Conservation (phyloP, 352 stramenopile species). For the Pythium plurisporium region DNA sequence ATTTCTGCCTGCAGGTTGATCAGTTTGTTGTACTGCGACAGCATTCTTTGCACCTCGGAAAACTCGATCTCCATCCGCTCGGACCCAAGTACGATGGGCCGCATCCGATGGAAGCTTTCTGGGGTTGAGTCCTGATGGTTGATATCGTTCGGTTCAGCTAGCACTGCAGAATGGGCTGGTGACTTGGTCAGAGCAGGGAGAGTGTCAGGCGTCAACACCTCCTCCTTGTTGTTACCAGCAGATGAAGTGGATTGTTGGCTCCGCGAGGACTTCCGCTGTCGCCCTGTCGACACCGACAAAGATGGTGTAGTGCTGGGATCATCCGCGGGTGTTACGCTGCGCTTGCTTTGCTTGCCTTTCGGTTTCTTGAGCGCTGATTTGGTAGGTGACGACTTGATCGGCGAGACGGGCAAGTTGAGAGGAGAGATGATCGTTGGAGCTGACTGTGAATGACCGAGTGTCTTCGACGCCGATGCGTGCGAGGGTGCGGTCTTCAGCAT, state of each 20-base stretch:
- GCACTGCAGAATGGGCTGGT: not conserved
- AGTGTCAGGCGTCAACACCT: not conserved
- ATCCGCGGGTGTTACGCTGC: not conserved
- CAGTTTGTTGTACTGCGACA: conserved; percentile 66
- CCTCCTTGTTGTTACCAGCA: not conserved
- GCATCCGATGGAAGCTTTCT: conserved; percentile 2
- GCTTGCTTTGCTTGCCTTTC: conserved; percentile 8
- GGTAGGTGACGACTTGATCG: conserved; percentile 5
- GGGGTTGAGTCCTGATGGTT: not conserved
- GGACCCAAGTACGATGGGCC: conserved; percentile 7
- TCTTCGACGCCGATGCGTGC: not conserved
- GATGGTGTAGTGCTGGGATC: not conserved
- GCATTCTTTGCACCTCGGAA: conserved; percentile 28
- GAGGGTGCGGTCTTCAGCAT: conserved; percentile 5
- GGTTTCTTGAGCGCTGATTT: conserved; percentile 6
- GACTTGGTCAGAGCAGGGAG: conserved; percentile 15
- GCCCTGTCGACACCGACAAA: not conserved
- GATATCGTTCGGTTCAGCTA: not conserved
- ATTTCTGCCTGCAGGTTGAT: conserved; percentile 46
- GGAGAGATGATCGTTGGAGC: conserved; percentile 4
- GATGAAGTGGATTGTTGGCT: not conserved
- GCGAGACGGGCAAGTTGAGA: conserved; percentile 11
- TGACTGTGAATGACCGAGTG: conserved; percentile 9
- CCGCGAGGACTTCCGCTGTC: not conserved
- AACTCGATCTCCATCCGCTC: conserved; percentile 7